These are phyloP conservation scores for Flaveria bidentis DNA, from an alignment of 129 eudicot species.

Conservation along the genomic window DNA sequence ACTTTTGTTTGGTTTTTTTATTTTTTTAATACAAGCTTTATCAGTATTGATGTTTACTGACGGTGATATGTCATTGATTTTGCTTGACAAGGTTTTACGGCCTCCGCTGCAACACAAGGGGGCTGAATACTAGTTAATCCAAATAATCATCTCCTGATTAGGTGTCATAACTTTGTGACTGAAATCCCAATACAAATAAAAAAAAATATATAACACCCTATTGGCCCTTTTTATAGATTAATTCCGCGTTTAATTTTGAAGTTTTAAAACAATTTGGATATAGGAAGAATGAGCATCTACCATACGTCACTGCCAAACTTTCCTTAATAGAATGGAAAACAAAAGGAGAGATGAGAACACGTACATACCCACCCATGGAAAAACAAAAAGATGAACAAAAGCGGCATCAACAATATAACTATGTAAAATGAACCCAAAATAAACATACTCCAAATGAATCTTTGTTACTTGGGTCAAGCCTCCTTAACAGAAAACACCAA, in stretches of 20 bases:
- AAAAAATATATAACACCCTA: background rate
- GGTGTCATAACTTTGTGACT: background rate
- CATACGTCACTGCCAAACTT: background rate
- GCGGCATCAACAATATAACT: background rate
- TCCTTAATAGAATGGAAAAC: background rate
- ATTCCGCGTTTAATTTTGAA: background rate
- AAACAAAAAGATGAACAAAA: background rate
- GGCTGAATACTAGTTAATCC: too few species aligned
- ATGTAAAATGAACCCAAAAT: constrained; percentile 26
- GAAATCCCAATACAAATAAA: background rate
- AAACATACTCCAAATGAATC: constrained; percentile 17
- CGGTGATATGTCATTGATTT: too few species aligned
- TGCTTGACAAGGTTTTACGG: too few species aligned
- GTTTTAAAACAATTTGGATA: background rate
- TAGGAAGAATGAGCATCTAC: background rate
- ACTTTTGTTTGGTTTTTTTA: too few species aligned
- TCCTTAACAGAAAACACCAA: background rate
- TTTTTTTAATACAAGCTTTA: too few species aligned
- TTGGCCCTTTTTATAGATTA: background rate
- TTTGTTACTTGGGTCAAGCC: background rate
- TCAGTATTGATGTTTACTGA: too few species aligned
- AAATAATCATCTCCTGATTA: too few species aligned
- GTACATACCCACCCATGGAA: constrained; percentile 1
- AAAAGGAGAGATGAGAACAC: background rate
- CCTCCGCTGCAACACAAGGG: too few species aligned